Evolutionary conservation across 202 grass and related monocot genomes (phyloP), one percentile per base, ranked within the genome.

Genomic region (Schoenoplectus triqueter): DNA sequence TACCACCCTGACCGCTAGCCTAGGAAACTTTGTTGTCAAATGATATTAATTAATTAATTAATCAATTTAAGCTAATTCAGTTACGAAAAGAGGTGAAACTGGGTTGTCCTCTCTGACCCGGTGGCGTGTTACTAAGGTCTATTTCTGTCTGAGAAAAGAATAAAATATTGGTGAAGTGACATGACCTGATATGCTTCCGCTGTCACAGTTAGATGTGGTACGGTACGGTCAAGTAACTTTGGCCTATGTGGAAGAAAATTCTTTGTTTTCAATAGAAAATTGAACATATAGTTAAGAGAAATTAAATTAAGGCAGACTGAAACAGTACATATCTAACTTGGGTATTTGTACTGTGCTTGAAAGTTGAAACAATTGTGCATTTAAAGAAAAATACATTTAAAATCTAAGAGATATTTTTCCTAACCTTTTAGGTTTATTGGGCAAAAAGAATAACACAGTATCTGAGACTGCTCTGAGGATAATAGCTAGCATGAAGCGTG

Each of bases 401-500:
- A 47, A 3, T 81, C n/a, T 77, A 57, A 57, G 0, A 56, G 13
- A 42, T 57, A 0, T 56, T 52, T 82, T 84, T 77, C 5, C 73
- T 81, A 31, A 2, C 1, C 86, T 84, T 90, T 20, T 86, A 95
- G 95, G 92, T 87, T 90, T 98, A 83, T 78, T 95, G 64, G 73
- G 88, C 3, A 64, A 17, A 88, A 98, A 89, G 84, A 70, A 98
- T 59, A 93, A 93, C 84, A 78, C 84, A 40, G 78, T 98, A 50
- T 90, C 95, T 51, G 84, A 89, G 48, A 90, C 88, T 10, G 92
- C 95, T 88, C 88, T 98, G 80, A 91, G 89, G 54, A 92, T 98
- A 64, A 40, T 95, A 87, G 92, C 95, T 75, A 93, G 95, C 70
- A 98, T 98, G 95, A 98, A 95, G 78, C 87, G 91, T 80, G 95